phyloP scores from a whole-genome alignment of 805 yeast genomes.

The Sungouiozyma ichnusensis region DNA sequence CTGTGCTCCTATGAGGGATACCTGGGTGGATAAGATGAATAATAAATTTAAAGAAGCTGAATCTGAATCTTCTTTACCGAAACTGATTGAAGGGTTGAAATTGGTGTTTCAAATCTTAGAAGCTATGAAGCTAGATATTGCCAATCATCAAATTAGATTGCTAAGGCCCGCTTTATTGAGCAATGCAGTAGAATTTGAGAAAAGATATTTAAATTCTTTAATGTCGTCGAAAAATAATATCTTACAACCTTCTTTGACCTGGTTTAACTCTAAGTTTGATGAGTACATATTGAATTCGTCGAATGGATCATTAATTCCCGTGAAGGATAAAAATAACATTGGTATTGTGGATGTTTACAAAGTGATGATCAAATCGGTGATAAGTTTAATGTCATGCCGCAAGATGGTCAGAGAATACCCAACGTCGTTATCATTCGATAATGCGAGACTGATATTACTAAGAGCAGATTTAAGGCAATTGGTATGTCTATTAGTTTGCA shows the following conservation, averaged over 20 bases:
- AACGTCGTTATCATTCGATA: conserved; percentile 73
- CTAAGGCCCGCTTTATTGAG: conserved; percentile 75
- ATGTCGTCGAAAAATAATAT: conserved; percentile 43
- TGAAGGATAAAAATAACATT: conserved; percentile 6
- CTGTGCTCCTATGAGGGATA: conserved; percentile 93
- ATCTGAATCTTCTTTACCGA: conserved; percentile 34
- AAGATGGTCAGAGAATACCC: conserved; percentile 79
- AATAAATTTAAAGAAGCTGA: conserved; percentile 39
- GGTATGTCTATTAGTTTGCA: conserved; percentile 67
- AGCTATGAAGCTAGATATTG: conserved; percentile 91
- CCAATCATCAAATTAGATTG: conserved; percentile 85
- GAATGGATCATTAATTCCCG: conserved; percentile 2
- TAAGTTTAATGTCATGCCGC: conserved; percentile 62
- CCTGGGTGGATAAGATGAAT: conserved; percentile 80
- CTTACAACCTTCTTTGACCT: conserved; percentile 47
- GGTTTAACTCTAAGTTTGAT: conserved; percentile 41
- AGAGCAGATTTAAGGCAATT: conserved; percentile 81
- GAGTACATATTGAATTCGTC: conserved; percentile 7
- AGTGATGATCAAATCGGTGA: conserved; percentile 40
- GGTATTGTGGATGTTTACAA: conserved; percentile 27
- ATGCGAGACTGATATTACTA: conserved; percentile 61
- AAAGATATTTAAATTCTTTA: conserved; percentile 55
- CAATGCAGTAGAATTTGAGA: conserved; percentile 82
- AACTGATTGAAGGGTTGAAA: conserved; percentile 65
- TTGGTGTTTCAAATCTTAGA: conserved; percentile 75